Evolutionary conservation across 225 moss, liverwort and hornwort species (phyloP).

Genomic region (Polytrichum formosum): DNA sequence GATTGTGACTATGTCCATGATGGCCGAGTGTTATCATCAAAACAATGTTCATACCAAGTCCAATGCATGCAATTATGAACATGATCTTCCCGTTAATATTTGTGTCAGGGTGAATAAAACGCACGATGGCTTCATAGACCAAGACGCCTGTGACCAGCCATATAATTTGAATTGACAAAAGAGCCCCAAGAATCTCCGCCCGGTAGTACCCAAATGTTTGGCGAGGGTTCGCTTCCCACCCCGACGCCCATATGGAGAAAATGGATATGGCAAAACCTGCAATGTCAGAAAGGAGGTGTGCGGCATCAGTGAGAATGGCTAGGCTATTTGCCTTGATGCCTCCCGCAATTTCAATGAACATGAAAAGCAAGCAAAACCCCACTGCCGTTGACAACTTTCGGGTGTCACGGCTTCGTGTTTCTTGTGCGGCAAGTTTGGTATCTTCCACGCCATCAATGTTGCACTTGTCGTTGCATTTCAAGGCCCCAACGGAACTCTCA

Average conservation of each 20-base stretch:
- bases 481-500: neutral
- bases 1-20: constrained; percentile 28
- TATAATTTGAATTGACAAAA: constrained; percentile 69
- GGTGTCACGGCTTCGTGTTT: constrained; percentile 20
- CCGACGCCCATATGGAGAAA: constrained; percentile 60
- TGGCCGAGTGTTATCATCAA: constrained; percentile 51
- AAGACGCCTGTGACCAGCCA: constrained; percentile 71
- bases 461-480: constrained; percentile 38
- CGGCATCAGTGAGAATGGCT: constrained; percentile 65
- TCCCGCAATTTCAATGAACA: constrained; percentile 56
- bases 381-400: constrained; percentile 42
- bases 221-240: constrained; percentile 62
- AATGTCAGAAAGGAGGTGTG: constrained; percentile 62
- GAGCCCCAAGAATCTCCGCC: constrained; percentile 68
- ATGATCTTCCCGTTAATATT: constrained; percentile 61
- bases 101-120: constrained; percentile 41
- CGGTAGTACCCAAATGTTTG: constrained; percentile 66
- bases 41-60: constrained; percentile 50
- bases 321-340: constrained; percentile 62
- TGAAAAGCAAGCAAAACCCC: constrained; percentile 43
- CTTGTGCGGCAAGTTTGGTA: constrained; percentile 5
- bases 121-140: constrained; percentile 62
- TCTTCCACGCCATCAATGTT: constrained; percentile 27
- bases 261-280: constrained; percentile 59
- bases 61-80: constrained; percentile 51